Conservation (phyloP, 768 basidiomycete genomes). For the Holtermanniella nyarrowii region DNA sequence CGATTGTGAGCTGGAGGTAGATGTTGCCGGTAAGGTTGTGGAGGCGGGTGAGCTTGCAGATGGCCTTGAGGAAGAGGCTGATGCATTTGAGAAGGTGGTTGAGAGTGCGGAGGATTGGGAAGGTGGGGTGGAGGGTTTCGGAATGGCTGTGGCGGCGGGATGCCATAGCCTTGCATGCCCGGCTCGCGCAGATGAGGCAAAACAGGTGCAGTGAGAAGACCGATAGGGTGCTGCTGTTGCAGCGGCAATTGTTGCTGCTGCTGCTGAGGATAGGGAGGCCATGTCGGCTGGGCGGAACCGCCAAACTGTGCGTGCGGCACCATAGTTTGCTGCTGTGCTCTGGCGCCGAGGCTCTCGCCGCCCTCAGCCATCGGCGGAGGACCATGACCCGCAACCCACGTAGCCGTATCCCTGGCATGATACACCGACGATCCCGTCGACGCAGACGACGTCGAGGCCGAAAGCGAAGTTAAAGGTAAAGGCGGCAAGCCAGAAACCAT, state of each 20-base stretch:
- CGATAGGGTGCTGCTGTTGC: neutral
- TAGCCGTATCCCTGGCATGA: neutral
- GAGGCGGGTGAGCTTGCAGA: neutral
- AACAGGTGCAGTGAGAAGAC: neutral
- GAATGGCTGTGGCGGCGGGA: too few relatives aligned
- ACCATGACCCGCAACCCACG: neutral
- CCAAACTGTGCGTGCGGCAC: neutral
- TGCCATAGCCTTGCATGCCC: too few relatives aligned
- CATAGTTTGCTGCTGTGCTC: neutral
- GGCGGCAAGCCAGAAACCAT: conserved; percentile 11
- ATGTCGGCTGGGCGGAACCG: neutral
- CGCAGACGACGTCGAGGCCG: neutral
- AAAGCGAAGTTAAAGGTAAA: neutral
- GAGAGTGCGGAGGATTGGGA: too few relatives aligned
- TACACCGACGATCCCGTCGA: neutral
- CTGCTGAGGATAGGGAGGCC: neutral
- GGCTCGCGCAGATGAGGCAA: neutral
- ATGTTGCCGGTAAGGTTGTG: neutral
- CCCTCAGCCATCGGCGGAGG: neutral
- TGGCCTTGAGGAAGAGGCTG: neutral
- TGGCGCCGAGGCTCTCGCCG: too few relatives aligned
- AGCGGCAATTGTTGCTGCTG: neutral
- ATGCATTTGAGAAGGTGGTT: neutral
- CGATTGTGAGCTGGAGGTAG: neutral
- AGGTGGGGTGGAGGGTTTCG: too few relatives aligned